Conservation (phyloP, 495 filamentous ascomycete genomes). For the Talaromyces wortmannii region DNA sequence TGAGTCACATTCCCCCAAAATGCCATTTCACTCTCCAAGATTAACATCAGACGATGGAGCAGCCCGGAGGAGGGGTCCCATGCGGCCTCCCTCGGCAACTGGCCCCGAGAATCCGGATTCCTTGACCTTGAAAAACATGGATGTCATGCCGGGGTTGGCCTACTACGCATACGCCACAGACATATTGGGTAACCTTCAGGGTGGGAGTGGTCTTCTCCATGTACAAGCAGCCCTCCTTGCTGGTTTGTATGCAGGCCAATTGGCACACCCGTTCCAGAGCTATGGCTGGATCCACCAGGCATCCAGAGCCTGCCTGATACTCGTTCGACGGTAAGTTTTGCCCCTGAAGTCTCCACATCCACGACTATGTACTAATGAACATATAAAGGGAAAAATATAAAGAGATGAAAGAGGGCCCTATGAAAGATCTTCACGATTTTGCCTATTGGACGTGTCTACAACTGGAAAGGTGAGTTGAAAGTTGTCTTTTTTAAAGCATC, state of each 20-base stretch:
- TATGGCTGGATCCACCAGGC: slow-evolving; percentile 82
- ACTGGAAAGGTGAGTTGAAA: slow-evolving; percentile 66
- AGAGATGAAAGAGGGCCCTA: slow-evolving; percentile 13
- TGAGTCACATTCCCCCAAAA: neutral
- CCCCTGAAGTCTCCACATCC: neutral
- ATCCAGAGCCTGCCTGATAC: slow-evolving; percentile 64
- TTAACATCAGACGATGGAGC: neutral
- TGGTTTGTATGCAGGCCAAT: slow-evolving; percentile 80
- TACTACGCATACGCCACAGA: slow-evolving; percentile 82
- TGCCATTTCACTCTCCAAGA: neutral
- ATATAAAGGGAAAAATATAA: slow-evolving; percentile 28
- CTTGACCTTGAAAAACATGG: slow-evolving; percentile 53
- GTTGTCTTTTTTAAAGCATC: slow-evolving; percentile 1
- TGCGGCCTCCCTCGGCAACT: slow-evolving; percentile 3
- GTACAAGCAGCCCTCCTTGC: slow-evolving; percentile 84
- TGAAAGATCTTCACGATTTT: slow-evolving; percentile 55
- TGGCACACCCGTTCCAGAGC: slow-evolving; percentile 83
- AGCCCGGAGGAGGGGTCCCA: neutral
- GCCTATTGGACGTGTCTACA: slow-evolving; percentile 94
- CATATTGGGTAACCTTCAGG: slow-evolving; percentile 77
- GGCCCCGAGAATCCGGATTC: neutral
- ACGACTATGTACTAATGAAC: neutral
- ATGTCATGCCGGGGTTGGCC: slow-evolving; percentile 80
- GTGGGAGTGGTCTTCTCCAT: slow-evolving; percentile 69
- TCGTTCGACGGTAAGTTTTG: slow-evolving; percentile 65